Evolutionary conservation across 2,329 filamentous ascomycete species (phyloP), one percentile per base, ranked within the genome.

Genomic region (Plectosphaerella plurivora): DNA sequence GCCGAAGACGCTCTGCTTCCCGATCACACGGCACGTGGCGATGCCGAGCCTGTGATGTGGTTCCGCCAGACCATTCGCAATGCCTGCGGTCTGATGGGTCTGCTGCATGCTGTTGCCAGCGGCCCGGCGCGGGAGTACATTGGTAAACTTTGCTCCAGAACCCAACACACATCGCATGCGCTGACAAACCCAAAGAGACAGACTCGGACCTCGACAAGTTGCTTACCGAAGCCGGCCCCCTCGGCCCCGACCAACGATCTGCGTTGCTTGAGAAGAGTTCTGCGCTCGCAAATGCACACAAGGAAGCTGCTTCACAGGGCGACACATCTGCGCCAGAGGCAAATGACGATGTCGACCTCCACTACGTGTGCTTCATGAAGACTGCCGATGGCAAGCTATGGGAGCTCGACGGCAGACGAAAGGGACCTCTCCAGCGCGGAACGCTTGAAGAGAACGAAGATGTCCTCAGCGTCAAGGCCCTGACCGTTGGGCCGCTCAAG

Each of bases 341-440:
- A 9, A 80, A 84, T n/a, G 88, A 89, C 62, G 82, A 87, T 60
- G 79, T 96, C n/a, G 93, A 97, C 65, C 76, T 97, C 61, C 94
- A 99, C 74, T 97, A 96, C 67, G 93, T 97, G 46, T 94, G 90
- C 65, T 99, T 97, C 70, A 88, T 94, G 50, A 94, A 92, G 74
- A 76, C 76, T 33, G 72, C 71, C 49, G 84, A 88, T 66, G 86
- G 86, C 51, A 80, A 67, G 12, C 62, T 84, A 37, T 84, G 80
- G 79, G 81, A 84, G 72, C 73, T 84, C 11, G 81, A 84, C 60
- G 81, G 81, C 3, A 70, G 81, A 49, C 65, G 78, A 52, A 83
- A 82, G 67, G 82, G 81, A 0, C 82, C 82, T 8, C 71, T 84
- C 28, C 65, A 71, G 41, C 67, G 80, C 22, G 87, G 86, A 0